A percentile compares a stretch with the other conserved stretches of the same genome.
Evolutionary conservation across 148 eudicot species (phyloP).

Genomic region (Persicaria maculosa): DNA sequence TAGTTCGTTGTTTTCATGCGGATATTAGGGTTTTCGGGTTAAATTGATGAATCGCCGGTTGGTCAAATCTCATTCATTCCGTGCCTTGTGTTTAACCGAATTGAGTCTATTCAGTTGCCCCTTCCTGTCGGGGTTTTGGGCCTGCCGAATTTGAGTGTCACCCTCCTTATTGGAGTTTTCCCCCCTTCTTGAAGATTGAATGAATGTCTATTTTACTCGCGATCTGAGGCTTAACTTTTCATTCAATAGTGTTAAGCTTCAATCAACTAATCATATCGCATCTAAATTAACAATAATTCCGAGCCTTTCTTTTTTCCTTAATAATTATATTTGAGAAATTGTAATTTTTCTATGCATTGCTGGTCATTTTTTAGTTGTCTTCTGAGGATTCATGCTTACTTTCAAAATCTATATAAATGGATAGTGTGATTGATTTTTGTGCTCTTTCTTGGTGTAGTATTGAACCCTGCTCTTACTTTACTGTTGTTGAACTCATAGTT

Average conservation of each 20-base stretch:
- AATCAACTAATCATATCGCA: slow-evolving; percentile 3
- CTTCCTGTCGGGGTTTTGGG: background rate
- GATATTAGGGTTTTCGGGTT: slow-evolving; percentile 35
- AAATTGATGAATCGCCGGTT: background rate
- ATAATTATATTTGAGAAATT: background rate
- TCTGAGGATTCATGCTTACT: background rate
- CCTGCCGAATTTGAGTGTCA: slow-evolving; percentile 1
- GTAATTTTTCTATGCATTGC: background rate
- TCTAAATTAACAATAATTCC: background rate
- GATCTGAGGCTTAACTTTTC: background rate
- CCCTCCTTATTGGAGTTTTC: background rate
- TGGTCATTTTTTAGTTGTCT: background rate
- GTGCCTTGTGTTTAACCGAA: slow-evolving; percentile 13
- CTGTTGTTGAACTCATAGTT: background rate
- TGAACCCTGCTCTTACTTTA: background rate
- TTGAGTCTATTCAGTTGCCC: background rate
- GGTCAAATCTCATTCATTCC: slow-evolving; percentile 4
- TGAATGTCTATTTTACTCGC: background rate
- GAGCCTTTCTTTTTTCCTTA: background rate
- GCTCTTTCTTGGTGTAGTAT: slow-evolving; percentile 12
- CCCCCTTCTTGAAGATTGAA: background rate
- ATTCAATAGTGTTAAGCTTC: background rate
- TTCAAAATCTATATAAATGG: background rate
- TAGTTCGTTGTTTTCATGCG: background rate
- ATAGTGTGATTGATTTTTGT: background rate